Evolutionary conservation across 1,284 basidiomycete genomes (phyloP), one percentile per base, ranked within the genome.

Genomic region (Microstroma glucosiphilum): DNA sequence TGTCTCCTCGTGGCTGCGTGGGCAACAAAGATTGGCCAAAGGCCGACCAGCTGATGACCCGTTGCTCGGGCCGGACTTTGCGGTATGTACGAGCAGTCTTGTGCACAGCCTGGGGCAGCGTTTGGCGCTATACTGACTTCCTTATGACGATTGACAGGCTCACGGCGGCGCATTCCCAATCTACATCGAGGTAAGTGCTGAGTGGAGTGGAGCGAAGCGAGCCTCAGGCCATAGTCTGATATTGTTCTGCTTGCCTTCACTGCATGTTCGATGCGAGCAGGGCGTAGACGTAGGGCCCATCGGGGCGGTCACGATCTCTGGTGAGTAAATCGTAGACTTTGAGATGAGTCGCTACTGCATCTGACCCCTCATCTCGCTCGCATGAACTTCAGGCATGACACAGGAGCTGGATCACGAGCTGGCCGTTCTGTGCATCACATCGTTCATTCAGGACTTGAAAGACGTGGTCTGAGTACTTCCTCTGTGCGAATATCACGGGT

Each of bases 141-240:
- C 6, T 6, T 7, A 21, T 23, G 12, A 48, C 12, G n/a, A n/a
- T 12, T 23, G 46, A 6, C 51, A 54, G 51, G 51, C 51, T 19
- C 51, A 54, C 51, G 51, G 51, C 8, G 51, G 51, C 8, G 51
- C 51, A 6, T 54, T 54, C 25, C 51, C 51, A 15, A 26, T 54
- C 26, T 25, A 25, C 15, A 23, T 54, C 15, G 7, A 54, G 25
- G 51, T 54, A 21, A 54, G 51, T 48, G 3, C 4, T 12, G 12
- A 48, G n/a, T n/a, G n/a, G n/a, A 48, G 21, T 48, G 6, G 17
- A 3, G 43, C 43, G 11, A 21, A 48, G 21, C 43, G 21, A 17
- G 15, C 21, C 3, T 21, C 43, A 17, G 4, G 43, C 15, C 6
- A 21, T 48, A 12, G 15, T 21, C 15, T 48, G 17, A 48, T 12